These are phyloP conservation scores for Colletotrichum zoysiae DNA, from an alignment of 2,329 filamentous ascomycete species.

Conservation along the genomic window DNA sequence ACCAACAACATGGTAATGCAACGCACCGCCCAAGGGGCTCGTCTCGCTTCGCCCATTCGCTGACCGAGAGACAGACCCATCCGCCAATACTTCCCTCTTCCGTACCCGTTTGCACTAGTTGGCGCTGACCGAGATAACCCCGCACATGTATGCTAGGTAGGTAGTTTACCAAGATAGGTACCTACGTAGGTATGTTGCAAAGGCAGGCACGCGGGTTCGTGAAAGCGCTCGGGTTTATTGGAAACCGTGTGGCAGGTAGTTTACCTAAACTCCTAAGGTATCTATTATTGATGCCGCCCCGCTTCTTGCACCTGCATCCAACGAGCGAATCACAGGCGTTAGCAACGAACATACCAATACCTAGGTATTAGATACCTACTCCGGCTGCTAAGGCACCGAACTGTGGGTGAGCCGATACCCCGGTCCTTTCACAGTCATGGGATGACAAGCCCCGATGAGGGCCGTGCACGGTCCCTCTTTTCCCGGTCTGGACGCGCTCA, in stretches of 20 bases:
- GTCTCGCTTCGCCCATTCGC: conserved; percentile 4
- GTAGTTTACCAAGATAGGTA: too few species aligned
- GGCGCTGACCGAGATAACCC: conserved; percentile 6
- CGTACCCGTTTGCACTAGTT: conserved; percentile 3
- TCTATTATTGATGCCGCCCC: background rate
- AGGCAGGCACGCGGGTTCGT: background rate
- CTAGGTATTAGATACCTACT: too few species aligned
- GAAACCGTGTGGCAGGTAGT: too few species aligned
- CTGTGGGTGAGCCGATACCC: conserved; percentile 10
- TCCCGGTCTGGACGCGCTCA: conserved; percentile 31
- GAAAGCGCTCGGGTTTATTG: too few species aligned
- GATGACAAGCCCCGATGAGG: conserved; percentile 3
- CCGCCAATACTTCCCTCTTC: conserved; percentile 17
- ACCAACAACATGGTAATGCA: background rate
- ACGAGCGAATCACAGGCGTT: conserved; percentile 3
- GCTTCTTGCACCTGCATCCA: background rate
- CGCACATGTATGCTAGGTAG: background rate
- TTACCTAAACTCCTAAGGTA: background rate
- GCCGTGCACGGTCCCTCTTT: conserved; percentile 18
- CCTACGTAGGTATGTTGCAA: background rate
- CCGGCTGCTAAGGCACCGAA: conserved; percentile 3
- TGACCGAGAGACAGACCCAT: conserved; percentile 17
- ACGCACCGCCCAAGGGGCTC: conserved; percentile 1
- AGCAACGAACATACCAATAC: background rate
- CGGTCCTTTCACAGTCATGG: background rate